These are phyloP conservation scores for Trypanosoma avium DNA, from an alignment of 208 protist species.

Conservation along the genomic window DNA sequence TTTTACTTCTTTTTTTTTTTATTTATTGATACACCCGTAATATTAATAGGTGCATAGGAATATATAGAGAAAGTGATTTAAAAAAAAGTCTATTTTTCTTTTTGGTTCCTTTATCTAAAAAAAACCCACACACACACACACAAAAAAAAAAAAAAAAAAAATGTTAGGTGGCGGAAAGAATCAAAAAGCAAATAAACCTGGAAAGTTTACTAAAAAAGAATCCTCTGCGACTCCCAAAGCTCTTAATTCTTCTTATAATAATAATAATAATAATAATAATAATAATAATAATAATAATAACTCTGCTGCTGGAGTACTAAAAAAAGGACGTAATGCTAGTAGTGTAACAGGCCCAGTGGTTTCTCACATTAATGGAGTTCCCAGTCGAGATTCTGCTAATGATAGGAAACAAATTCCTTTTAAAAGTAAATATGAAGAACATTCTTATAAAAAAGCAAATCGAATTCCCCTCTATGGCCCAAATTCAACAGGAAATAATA, in stretches of 20 bases:
- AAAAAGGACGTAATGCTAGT: conserved; percentile 34
- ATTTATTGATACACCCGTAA: not conserved
- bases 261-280: not conserved
- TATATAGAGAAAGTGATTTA: not conserved
- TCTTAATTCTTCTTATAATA: not conserved
- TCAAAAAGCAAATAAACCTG: not conserved
- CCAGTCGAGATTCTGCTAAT: conserved; percentile 75
- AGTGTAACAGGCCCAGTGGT: conserved; percentile 79
- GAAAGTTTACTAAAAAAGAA: conserved; percentile 11
- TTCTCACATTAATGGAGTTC: conserved; percentile 35
- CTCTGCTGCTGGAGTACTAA: not conserved
- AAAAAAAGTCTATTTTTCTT: not conserved
- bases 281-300: not conserved
- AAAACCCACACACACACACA: no score
- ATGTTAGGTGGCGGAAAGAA: conserved; percentile 13
- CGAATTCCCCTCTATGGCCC: conserved; percentile 51
- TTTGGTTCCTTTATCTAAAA: no score
- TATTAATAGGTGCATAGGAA: not conserved
- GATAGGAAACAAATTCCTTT: conserved; percentile 75
- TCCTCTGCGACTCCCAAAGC: not conserved
- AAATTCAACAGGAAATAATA: conserved; percentile 29
- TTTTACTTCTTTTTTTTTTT: not conserved
- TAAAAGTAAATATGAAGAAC: conserved; percentile 53
- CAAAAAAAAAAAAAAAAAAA: not conserved
- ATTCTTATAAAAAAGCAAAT: conserved; percentile 52